These are phyloP conservation scores for Nicotiana noctiflora DNA, from an alignment of 257 asterid genomes.

Conservation along the genomic window DNA sequence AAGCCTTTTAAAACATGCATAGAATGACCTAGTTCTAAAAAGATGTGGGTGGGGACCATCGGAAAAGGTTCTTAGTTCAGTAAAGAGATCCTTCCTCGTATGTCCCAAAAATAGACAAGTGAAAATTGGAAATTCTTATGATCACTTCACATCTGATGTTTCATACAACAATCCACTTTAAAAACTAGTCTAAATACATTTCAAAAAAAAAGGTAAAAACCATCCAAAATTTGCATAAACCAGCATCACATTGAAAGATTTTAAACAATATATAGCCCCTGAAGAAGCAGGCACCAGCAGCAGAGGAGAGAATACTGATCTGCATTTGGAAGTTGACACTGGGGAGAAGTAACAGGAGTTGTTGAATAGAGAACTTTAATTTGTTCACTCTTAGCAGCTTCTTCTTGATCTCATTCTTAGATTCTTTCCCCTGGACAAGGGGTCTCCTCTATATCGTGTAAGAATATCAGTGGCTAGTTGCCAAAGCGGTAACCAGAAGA, in stretches of 20 bases:
- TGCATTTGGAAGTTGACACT: not conserved
- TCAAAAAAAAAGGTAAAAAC: not conserved
- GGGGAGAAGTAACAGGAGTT: not conserved
- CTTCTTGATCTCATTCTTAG: not conserved
- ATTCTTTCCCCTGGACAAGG: not conserved
- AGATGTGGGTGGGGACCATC: too few relatives aligned
- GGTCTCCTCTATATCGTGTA: not conserved
- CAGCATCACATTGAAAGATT: not conserved
- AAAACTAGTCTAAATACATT: too few relatives aligned
- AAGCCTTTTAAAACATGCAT: too few relatives aligned
- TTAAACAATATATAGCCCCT: not conserved
- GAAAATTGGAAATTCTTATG: too few relatives aligned
- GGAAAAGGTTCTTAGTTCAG: too few relatives aligned
- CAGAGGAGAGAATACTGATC: not conserved
- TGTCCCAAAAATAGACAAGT: too few relatives aligned
- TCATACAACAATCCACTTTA: too few relatives aligned
- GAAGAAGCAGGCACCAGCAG: not conserved
- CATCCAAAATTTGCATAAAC: not conserved
- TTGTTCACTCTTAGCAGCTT: not conserved
- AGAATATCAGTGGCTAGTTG: conserved; percentile 58
- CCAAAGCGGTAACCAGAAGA: conserved; percentile 81
- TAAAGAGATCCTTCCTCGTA: too few relatives aligned
- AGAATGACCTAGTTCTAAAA: too few relatives aligned
- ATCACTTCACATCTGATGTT: too few relatives aligned
- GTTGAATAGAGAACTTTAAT: not conserved